phyloP scores from a whole-genome alignment of 2,329 filamentous ascomycete genomes.

The Penicillium sp. region DNA sequence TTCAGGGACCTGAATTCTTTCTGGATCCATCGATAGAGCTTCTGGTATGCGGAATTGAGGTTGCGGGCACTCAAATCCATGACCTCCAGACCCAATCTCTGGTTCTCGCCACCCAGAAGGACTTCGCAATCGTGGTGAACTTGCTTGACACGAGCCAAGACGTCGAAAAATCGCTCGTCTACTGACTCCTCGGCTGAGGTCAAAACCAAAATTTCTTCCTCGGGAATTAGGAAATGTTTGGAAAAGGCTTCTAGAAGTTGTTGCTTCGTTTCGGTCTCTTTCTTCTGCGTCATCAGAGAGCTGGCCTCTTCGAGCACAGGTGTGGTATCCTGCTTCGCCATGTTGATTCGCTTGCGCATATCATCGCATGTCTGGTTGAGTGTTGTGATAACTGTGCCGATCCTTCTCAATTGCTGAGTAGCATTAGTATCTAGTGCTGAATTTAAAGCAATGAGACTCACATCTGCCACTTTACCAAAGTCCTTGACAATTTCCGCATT shows the following conservation, averaged over 20 bases:
- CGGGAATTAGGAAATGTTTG: slow-evolving; percentile 79
- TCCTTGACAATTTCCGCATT: slow-evolving; percentile 87
- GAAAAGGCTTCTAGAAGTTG: slow-evolving; percentile 75
- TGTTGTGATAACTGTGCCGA: slow-evolving; percentile 74
- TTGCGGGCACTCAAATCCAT: slow-evolving; percentile 88
- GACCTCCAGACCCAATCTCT: slow-evolving; percentile 82
- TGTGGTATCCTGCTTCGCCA: slow-evolving; percentile 73
- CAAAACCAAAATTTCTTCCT: slow-evolving; percentile 74
- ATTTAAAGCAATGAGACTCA: slow-evolving; percentile 43
- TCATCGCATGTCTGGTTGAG: slow-evolving; percentile 78
- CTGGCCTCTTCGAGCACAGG: slow-evolving; percentile 77
- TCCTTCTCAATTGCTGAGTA: slow-evolving; percentile 77
- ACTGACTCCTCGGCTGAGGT: slow-evolving; percentile 80
- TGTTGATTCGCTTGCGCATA: slow-evolving; percentile 75
- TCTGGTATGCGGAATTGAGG: slow-evolving; percentile 88
- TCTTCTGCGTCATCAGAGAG: slow-evolving; percentile 70
- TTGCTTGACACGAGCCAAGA: slow-evolving; percentile 77
- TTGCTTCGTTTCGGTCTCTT: slow-evolving; percentile 77
- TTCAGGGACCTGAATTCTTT: slow-evolving; percentile 90
- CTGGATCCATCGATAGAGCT: slow-evolving; percentile 93
- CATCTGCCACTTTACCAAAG: slow-evolving; percentile 87
- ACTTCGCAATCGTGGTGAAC: slow-evolving; percentile 88
- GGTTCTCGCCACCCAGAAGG: slow-evolving; percentile 84
- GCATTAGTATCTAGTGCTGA: slow-evolving; percentile 13
- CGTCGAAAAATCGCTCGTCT: slow-evolving; percentile 78